These are phyloP conservation scores for Isoetes taiwanensis DNA, from an alignment of 75 land plant genomes.

Conservation along the genomic window DNA sequence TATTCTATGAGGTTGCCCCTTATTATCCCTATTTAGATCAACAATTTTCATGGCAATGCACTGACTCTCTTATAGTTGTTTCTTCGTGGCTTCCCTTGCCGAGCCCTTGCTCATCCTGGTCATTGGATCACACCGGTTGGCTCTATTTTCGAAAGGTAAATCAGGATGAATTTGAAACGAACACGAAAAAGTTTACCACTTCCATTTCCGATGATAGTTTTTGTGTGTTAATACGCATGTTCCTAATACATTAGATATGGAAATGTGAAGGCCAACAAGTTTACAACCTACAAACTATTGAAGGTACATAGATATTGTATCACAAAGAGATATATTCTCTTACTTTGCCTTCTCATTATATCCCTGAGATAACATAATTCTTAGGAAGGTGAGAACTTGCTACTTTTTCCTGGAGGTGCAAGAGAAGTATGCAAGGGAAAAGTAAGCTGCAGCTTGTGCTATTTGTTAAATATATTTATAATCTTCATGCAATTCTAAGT, in stretches of 20 bases:
- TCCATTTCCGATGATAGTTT: too few relatives aligned
- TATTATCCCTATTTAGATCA: too few relatives aligned
- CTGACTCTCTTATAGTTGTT: slow-evolving; percentile 23
- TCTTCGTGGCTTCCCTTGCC: slow-evolving; percentile 23
- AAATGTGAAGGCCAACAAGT: slow-evolving; percentile 23
- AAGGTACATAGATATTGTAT: too few relatives aligned
- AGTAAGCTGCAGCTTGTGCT: too few relatives aligned
- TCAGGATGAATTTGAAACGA: too few relatives aligned
- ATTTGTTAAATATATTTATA: too few relatives aligned
- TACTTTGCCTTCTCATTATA: background rate
- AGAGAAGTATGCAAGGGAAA: slow-evolving; percentile 37
- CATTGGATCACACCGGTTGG: slow-evolving; percentile 24
- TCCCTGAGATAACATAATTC: too few relatives aligned
- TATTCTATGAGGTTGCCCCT: slow-evolving; percentile 22
- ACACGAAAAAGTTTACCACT: too few relatives aligned
- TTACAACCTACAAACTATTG: slow-evolving; percentile 21
- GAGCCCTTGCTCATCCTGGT: slow-evolving; percentile 30
- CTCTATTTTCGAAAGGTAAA: slow-evolving; percentile 26
- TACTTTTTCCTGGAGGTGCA: slow-evolving; percentile 34
- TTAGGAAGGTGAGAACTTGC: slow-evolving; percentile 29
- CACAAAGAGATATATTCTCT: too few relatives aligned
- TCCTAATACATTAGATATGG: slow-evolving; percentile 17
- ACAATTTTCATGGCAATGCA: too few relatives aligned
- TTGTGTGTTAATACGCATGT: too few relatives aligned
- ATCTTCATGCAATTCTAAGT: slow-evolving; percentile 17